Evolutionary conservation across 164 flowering plant species (phyloP), one percentile per base, ranked within the genome.

Genomic region (Umbellularia californica): DNA sequence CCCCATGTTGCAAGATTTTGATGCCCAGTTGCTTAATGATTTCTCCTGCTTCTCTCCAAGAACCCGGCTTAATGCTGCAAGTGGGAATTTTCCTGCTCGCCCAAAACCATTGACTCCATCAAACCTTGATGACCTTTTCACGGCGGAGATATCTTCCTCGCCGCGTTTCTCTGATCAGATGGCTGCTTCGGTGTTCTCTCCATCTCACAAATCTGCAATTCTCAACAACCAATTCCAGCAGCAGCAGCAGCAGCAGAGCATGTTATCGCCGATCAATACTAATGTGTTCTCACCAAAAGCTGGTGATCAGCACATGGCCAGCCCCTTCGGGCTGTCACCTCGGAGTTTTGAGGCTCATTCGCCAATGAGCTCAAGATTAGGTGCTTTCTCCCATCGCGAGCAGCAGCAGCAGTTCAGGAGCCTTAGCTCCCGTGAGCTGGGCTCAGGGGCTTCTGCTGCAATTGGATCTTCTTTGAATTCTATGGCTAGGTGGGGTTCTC

Each of bases 381-480:
- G 95, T 0, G 79, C 86, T 66, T 75, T 94, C 30, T 83, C 96
- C 35, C 93, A 89, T 72, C 87, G 85, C 0, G 96, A 92, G 74
- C 88, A 85, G 78, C 90, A 87, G 65, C 91, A 85, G 28, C 92
- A 89, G 84, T 84, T 92, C 25, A 88, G 94, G 5, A 91, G 97
- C 77, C 89, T 89, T 9, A 91, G 97, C 81, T 88, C 94, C 0
- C 85, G 95, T 19, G 98, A 92, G n/a, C 90, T 89, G 24, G 88
- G 92, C 5, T 77, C 92, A 51, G 81, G 72, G 47, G 77, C 84
- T 35, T 64, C 81, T 58, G 80, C 84, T 5, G 50, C 73, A 65
- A 82, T 82, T 22, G 97, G 90, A 20, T 86, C 96, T 15, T 85
- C 90, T 11, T 87, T 73, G 5, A 81, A 82, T 76, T 75, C 84